A percentile compares a stretch with the other conserved stretches of the same genome.
Conservation (phyloP, 2,329 filamentous ascomycete species). For the Ilyonectria sp. region DNA sequence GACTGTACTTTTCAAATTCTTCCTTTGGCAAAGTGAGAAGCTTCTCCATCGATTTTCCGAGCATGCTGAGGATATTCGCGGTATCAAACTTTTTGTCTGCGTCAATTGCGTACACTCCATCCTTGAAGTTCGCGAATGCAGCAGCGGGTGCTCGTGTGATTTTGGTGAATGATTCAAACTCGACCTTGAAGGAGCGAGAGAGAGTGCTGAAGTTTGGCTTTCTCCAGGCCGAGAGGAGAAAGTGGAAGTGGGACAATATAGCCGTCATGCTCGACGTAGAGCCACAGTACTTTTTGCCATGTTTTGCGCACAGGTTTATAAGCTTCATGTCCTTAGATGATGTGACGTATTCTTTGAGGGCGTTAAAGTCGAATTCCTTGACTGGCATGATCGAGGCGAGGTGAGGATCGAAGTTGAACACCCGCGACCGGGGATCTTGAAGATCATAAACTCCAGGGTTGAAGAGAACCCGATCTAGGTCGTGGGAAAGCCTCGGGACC, state of each 20-base stretch:
- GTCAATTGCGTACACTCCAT: constrained; percentile 94
- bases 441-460: constrained; percentile 94
- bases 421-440: constrained; percentile 87
- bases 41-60: constrained; percentile 98
- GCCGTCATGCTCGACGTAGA: constrained; percentile 98
- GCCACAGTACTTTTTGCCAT: constrained; percentile 86
- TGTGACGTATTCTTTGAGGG: constrained; percentile 89
- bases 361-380: constrained; percentile 90
- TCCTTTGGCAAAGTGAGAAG: constrained; percentile 86
- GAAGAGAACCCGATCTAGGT: constrained; percentile 92
- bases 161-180: constrained; percentile 77
- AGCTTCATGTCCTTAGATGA: constrained; percentile 87
- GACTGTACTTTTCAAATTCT: constrained; percentile 89
- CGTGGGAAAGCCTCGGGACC: constrained; percentile 78
- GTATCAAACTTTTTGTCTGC: constrained; percentile 93
- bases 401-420: constrained; percentile 98
- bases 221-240: constrained; percentile 88
- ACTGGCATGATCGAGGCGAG: constrained; percentile 94
- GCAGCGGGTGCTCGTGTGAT: constrained; percentile 82
- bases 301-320: constrained; percentile 75
- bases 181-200: constrained; percentile 76
- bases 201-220: constrained; percentile 76
- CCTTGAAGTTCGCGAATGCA: constrained; percentile 85
- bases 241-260: constrained; percentile 92
- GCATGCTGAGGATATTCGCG: constrained; percentile 88